These are phyloP conservation scores for Ailanthus altissimus DNA, from an alignment of 345 rosid species.

Conservation along the genomic window DNA sequence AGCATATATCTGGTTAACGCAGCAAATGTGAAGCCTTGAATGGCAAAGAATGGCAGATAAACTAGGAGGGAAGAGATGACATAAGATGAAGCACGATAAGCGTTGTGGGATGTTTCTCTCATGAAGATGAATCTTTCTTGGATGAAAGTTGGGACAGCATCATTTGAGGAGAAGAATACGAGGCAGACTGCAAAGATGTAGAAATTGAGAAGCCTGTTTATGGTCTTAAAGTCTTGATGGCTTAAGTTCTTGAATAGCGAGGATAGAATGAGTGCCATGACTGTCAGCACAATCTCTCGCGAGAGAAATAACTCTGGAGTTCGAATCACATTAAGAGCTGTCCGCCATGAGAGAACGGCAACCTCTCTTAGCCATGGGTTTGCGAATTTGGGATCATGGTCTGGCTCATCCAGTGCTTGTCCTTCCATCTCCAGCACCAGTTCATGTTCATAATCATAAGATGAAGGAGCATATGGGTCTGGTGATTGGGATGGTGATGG, in stretches of 20 bases:
- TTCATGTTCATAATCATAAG: conserved; percentile 47
- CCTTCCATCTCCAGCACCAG: conserved; percentile 35
- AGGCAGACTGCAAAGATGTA: conserved; percentile 62
- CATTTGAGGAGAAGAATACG: conserved; percentile 70
- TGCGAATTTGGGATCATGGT: conserved; percentile 53
- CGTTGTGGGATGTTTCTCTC: conserved; percentile 64
- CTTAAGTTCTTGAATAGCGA: conserved; percentile 48
- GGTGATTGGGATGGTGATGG: too few relatives aligned
- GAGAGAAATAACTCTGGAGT: conserved; percentile 67
- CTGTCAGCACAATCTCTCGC: conserved; percentile 49
- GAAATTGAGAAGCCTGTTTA: conserved; percentile 60
- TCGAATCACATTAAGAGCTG: conserved; percentile 48
- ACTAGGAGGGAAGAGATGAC: conserved; percentile 58
- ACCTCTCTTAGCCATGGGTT: conserved; percentile 71
- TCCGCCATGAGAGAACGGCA: conserved; percentile 54
- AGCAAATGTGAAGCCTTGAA: conserved; percentile 60
- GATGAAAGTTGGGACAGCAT: conserved; percentile 69
- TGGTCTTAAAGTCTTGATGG: conserved; percentile 28
- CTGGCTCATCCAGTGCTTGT: conserved; percentile 47
- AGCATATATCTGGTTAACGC: conserved; percentile 40
- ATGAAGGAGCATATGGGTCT: conserved; percentile 34
- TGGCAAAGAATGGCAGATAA: conserved; percentile 65
- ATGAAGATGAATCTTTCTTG: conserved; percentile 75
- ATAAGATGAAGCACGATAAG: conserved; percentile 67
- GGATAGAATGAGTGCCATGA: conserved; percentile 66